These are phyloP conservation scores for Meredithiella fracta DNA, from an alignment of 2,329 filamentous ascomycete species.

Conservation along the genomic window DNA sequence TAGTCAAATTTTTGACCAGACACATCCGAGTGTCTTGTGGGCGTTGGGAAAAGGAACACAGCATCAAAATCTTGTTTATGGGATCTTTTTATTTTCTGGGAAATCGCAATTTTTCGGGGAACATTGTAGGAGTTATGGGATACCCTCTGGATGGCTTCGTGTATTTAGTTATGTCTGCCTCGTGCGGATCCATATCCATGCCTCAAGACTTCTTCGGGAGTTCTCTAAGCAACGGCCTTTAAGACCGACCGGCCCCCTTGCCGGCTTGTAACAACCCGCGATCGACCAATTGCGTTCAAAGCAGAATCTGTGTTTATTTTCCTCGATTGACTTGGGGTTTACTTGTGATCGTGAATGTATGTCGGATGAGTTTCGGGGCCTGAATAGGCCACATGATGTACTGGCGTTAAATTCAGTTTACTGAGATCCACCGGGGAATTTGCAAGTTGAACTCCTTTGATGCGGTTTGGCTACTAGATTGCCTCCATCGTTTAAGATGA, in stretches of 20 bases:
- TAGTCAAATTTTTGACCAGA: conserved; percentile 8
- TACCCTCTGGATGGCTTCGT: conserved; percentile 13
- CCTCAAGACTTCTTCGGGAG: conserved; percentile 37
- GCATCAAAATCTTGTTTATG: conserved; percentile 19
- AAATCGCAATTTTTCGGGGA: conserved; percentile 12
- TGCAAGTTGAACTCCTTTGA: too few relatives aligned
- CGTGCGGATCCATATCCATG: conserved; percentile 30
- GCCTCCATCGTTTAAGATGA: too few relatives aligned
- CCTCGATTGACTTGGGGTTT: not conserved
- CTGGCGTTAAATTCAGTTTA: too few relatives aligned
- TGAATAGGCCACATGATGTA: too few relatives aligned
- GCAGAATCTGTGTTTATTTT: conserved; percentile 3
- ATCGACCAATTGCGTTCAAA: conserved; percentile 13
- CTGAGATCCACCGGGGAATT: too few relatives aligned
- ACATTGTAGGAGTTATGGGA: conserved; percentile 18
- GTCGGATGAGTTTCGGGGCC: not conserved
- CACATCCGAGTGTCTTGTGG: conserved; percentile 12
- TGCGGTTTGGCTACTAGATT: too few relatives aligned
- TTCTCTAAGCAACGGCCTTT: conserved; percentile 46
- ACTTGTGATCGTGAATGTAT: not conserved
- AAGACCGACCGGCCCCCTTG: conserved; percentile 54
- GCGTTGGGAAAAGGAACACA: conserved; percentile 18
- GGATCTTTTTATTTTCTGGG: conserved; percentile 23
- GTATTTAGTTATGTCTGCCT: conserved; percentile 23
- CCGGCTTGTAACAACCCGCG: conserved; percentile 36